A percentile compares a stretch with the other conserved stretches of the same genome.
Evolutionary conservation across 2,329 filamentous ascomycete genomes (phyloP).

Genomic region (Orbilia blumenaviensis): DNA sequence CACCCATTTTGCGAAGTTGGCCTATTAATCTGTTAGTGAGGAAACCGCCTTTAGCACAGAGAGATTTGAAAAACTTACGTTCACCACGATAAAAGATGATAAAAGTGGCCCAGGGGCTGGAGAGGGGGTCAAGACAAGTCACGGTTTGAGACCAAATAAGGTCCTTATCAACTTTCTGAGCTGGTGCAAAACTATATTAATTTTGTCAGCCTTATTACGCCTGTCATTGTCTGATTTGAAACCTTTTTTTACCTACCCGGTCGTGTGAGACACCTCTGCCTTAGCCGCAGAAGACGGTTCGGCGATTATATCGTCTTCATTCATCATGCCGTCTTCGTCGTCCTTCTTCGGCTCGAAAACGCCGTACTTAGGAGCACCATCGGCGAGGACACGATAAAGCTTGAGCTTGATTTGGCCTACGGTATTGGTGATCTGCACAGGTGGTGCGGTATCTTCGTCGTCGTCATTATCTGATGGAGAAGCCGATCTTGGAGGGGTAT

Average conservation of each 20-base stretch:
- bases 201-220: background rate
- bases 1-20: constrained; percentile 96
- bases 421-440: constrained; percentile 51
- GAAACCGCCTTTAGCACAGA: background rate
- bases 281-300: constrained; percentile 49
- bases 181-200: constrained; percentile 61
- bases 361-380: constrained; percentile 52
- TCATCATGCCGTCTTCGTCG: constrained; percentile 50
- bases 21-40: constrained; percentile 65
- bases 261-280: constrained; percentile 51
- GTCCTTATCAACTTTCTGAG: constrained; percentile 82
- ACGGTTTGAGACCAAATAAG: constrained; percentile 98
- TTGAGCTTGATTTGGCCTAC: constrained; percentile 53
- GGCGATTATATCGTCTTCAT: constrained; percentile 49
- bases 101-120: constrained; percentile 95
- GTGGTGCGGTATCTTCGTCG: constrained; percentile 47
- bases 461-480: constrained; percentile 52
- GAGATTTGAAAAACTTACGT: constrained; percentile 71
- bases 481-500: constrained; percentile 52
- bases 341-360: constrained; percentile 54
- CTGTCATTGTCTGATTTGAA: background rate
- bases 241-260: constrained; percentile 23
- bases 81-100: constrained; percentile 98
- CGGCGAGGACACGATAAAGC: constrained; percentile 47
- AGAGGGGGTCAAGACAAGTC: constrained; percentile 95